phyloP scores from a whole-genome alignment of 2,329 filamentous ascomycete genomes.

The Alternaria consortialis region DNA sequence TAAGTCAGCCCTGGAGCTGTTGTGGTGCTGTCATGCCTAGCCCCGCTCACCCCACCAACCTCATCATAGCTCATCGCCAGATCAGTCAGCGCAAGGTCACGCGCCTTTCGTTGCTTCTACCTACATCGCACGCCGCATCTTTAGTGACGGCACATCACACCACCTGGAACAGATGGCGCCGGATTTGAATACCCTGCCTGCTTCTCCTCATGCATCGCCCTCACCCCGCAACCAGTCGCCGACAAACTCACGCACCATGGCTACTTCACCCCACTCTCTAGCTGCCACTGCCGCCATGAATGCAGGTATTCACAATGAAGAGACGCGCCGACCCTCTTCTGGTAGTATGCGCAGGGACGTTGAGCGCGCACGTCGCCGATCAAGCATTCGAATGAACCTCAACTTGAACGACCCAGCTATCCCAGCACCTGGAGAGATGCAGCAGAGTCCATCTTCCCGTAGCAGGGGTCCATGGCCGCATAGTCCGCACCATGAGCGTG shows the following conservation, averaged over 20 bases:
- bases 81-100: not conserved
- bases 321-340: constrained; percentile 58
- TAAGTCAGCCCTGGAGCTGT: not conserved
- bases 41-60: constrained; percentile 13
- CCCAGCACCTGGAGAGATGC: constrained; percentile 75
- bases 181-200: constrained; percentile 68
- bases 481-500: constrained; percentile 70
- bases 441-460: constrained; percentile 53
- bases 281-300: constrained; percentile 82
- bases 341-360: constrained; percentile 58
- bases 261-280: constrained; percentile 74
- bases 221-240: constrained; percentile 40
- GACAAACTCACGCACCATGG: constrained; percentile 54
- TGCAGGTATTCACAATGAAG: constrained; percentile 74
- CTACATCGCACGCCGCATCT: not conserved
- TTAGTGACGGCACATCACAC: constrained; percentile 15
- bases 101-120: not conserved
- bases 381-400: constrained; percentile 75
- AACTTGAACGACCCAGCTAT: constrained; percentile 75
- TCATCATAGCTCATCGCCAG: not conserved
- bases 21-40: not conserved
- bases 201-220: constrained; percentile 55
- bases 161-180: constrained; percentile 47
- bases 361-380: constrained; percentile 67
- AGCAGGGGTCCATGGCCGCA: constrained; percentile 47